Base-by-base conservation (phyloP, 345 rosid genomes). In the Brassica juncea region DNA sequence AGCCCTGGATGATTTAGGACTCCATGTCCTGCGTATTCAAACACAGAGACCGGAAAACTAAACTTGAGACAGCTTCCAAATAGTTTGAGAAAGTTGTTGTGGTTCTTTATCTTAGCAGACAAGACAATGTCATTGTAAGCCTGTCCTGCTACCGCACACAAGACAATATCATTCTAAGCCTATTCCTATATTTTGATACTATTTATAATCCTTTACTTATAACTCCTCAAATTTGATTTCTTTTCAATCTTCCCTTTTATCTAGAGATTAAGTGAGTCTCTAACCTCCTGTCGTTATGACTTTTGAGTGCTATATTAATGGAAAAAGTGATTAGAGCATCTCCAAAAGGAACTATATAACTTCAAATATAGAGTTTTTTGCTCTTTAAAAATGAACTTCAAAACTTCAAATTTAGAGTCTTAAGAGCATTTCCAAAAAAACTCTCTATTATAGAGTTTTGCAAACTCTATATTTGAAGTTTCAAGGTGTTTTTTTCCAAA, bases 41-140 rank as follows among this genome's bases (percentile, higher is more conserved):
- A 70, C 62, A 77, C 25, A 8, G 47, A 35, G 64, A 63, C 75
- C 0, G 70, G 80, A 19, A 68, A 11, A 30, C 12, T 21, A 15
- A 19, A 77, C 39, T 63, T 70, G 6, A 69, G 28, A 63, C 75
- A 70, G 14, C 69, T 70, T n/a, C 80, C 70, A 8, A 60, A n/a
- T 8, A 77, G 52, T 32, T 59, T 77, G 2, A 77, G 69, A 31
- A 77, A 68, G 28, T 77, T 60, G 16, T 69, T 60, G 16, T 69
- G 62, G 3, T 21, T 69, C 34, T 59, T 69, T 74, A 68, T 69
- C 1, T 72, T 37, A 66, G 72, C 78, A 66, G 72, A 75, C 39
- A 66, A 23, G 78, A 66, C 78, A 23, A 66, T 8, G 3, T 66
- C 72, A 4, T 66, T 75, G 55, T 66, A 75, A 55, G 52, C 66